phyloP scores from a whole-genome alignment of 331 rosid genomes.

The Cucumis variabilis region DNA sequence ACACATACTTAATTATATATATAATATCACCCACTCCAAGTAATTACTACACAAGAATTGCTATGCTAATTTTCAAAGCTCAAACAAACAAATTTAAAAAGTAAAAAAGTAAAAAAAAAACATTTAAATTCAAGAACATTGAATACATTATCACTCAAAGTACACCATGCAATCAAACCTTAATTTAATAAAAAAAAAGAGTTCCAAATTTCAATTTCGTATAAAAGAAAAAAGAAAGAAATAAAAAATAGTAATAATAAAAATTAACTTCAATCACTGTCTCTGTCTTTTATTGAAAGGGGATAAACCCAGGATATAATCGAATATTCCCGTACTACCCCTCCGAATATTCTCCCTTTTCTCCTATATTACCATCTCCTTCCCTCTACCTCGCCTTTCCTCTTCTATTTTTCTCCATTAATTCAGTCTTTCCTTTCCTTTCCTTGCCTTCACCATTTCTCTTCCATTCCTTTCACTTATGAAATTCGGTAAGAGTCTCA shows the following conservation, averaged over 20 bases:
- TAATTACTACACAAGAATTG: too few species aligned
- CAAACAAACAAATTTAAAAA: too few species aligned
- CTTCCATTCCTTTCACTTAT: constrained; percentile 31
- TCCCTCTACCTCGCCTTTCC: background rate
- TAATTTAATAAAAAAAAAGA: too few species aligned
- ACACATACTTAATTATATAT: too few species aligned
- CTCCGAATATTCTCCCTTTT: constrained; percentile 25
- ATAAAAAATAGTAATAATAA: background rate
- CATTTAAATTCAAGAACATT: too few species aligned
- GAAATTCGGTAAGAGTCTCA: constrained; percentile 97
- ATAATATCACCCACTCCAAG: too few species aligned
- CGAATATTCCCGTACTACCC: constrained; percentile 28
- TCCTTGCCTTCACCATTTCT: background rate
- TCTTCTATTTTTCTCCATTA: background rate
- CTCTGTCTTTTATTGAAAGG: background rate
- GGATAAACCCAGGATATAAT: constrained; percentile 32
- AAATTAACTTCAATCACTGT: background rate
- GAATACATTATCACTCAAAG: too few species aligned
- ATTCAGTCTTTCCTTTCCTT: background rate
- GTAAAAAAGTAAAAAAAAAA: too few species aligned
- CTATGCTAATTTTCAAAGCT: too few species aligned
- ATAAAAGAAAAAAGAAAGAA: background rate
- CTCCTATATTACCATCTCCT: background rate
- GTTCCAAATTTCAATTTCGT: background rate
- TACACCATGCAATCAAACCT: too few species aligned